phyloP scores from a whole-genome alignment of 148 eudicot species.

The Fallopia convolvulus region DNA sequence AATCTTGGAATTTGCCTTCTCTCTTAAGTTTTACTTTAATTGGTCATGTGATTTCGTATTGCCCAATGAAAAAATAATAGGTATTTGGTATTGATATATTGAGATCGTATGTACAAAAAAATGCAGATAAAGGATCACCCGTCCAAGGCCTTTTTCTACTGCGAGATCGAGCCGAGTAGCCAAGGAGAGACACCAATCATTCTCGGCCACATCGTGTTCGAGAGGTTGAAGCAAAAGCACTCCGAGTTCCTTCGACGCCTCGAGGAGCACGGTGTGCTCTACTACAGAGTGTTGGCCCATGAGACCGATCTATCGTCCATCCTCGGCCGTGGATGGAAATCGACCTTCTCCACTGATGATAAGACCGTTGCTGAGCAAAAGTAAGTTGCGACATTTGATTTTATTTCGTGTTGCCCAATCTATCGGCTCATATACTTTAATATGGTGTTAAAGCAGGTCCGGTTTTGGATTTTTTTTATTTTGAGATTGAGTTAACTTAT shows the following conservation, averaged over 20 bases:
- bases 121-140: constrained; percentile 8
- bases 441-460: too few relatives aligned
- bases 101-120: background rate
- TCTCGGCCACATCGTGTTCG: constrained; percentile 1
- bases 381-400: background rate
- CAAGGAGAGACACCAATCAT: constrained; percentile 7
- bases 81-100: background rate
- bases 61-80: background rate
- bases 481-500: too few relatives aligned
- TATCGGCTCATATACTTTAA: too few relatives aligned
- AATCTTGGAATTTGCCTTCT: too few relatives aligned
- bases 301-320: background rate
- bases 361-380: constrained; percentile 4
- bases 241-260: background rate
- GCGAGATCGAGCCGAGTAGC: constrained; percentile 11
- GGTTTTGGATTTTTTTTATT: too few relatives aligned
- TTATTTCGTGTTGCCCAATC: too few relatives aligned
- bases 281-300: background rate
- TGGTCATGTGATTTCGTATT: background rate
- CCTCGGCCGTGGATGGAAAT: constrained; percentile 10
- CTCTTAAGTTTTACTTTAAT: too few relatives aligned
- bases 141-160: constrained; percentile 9
- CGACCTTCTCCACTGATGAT: constrained; percentile 3
- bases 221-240: background rate
- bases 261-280: constrained; percentile 5